These are phyloP conservation scores for Podospora appendiculata DNA, from an alignment of 495 filamentous ascomycete species.

Conservation along the genomic window DNA sequence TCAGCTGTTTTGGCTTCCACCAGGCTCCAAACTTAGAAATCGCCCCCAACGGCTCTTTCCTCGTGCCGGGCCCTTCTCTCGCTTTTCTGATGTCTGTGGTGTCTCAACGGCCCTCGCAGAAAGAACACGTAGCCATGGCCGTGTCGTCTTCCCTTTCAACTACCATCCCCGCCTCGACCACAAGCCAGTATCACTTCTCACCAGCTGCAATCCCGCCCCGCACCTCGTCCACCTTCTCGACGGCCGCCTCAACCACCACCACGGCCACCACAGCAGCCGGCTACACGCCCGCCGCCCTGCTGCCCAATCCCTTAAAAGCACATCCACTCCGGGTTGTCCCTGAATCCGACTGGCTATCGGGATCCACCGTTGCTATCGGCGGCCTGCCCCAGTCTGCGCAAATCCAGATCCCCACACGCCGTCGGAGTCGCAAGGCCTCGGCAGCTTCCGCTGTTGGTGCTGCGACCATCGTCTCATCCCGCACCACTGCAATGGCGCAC, in stretches of 20 bases:
- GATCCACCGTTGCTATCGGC: neutral
- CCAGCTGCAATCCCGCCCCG: conserved; percentile 67
- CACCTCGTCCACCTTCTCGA: conserved; percentile 52
- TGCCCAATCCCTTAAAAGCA: conserved; percentile 28
- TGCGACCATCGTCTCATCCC: conserved; percentile 17
- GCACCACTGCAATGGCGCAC: conserved; percentile 23
- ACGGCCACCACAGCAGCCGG: conserved; percentile 3
- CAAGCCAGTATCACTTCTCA: conserved; percentile 22
- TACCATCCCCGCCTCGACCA: neutral
- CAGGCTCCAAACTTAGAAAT: too few species aligned
- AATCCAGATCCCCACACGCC: conserved; percentile 15
- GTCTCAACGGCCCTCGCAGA: conserved; percentile 12
- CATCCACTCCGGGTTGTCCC: conserved; percentile 43
- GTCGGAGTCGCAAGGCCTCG: conserved; percentile 28
- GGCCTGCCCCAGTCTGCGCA: neutral
- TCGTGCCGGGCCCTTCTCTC: neutral
- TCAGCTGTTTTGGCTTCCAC: too few species aligned
- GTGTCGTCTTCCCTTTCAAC: conserved; percentile 6
- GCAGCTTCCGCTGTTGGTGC: conserved; percentile 10
- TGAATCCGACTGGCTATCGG: conserved; percentile 48
- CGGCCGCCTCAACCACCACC: conserved; percentile 5
- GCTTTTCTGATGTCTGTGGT: conserved; percentile 11
- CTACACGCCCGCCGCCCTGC: neutral
- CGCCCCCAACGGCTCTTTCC: too few species aligned
- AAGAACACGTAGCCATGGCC: conserved; percentile 22